Evolutionary conservation across 139 green algal species (phyloP), one percentile per base, ranked within the genome.

Genomic region (Tetraselmis striata): DNA sequence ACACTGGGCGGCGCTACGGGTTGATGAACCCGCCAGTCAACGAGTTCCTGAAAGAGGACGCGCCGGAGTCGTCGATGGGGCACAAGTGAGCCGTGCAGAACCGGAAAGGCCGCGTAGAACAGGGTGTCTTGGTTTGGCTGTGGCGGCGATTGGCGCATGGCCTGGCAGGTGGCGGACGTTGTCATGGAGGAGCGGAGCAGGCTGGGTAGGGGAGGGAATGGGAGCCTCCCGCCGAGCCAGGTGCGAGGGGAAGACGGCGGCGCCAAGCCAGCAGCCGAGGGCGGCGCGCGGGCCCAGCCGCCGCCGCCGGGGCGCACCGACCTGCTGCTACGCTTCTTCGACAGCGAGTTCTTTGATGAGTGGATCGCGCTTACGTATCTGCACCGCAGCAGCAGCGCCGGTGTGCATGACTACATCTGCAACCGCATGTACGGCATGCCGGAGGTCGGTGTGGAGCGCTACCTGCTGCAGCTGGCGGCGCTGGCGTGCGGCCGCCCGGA

Each of bases 281-380:
- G n/a, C n/a, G n/a, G n/a, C n/a, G n/a, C n/a, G n/a, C n/a, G n/a
- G n/a, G n/a, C n/a, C 74, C 80, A 80, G 77, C 2, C 74, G 1
- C 28, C 75, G 1, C 22, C 25, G n/a, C 67, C 11, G 31, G 87
- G 89, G 75, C 87, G 91, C 77, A 90, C 86, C 28, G 93, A 94
- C 81, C 79, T 95, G 77, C 89, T 98, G 26, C 84, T 97, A 31
- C 81, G 92, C 1, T 96, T 95, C 74, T 98, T 98, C 79, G 88
- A 98, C 82, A 91, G 80, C 0, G 82, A 93, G 1, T 95, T 90
- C 30, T 98, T 98, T 59, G 90, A 96, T 82, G 89, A 93, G 32
- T 98, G 93, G 93, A 96, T 97, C 11, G 92, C 91, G 1, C 58
- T 98, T 0, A 92, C 89, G 90, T 97, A 98, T 82, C 81, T 99